Evolutionary conservation across 768 basidiomycete species (phyloP).

Genomic region (Agrocybe praecox): DNA sequence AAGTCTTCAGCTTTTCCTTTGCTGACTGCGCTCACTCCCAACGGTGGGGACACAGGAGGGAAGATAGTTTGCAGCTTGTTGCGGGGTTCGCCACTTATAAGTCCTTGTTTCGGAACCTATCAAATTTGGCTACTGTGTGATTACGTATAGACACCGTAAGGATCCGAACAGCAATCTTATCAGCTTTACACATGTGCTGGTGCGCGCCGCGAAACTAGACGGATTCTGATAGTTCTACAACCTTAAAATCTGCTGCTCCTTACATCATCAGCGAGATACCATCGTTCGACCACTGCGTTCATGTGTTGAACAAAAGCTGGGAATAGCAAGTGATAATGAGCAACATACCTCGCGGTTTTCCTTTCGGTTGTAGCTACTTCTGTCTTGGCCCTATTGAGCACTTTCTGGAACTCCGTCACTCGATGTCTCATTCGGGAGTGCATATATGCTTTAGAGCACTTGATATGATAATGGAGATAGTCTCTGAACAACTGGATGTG

Average conservation of each 20-base stretch:
- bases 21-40: not conserved
- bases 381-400: constrained; percentile 94
- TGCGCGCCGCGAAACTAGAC: not conserved
- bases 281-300: constrained; percentile 57
- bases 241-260: not conserved
- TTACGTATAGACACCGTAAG: not conserved
- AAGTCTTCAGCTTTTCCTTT: not conserved
- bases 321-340: constrained; percentile 13
- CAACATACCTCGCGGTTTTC: constrained; percentile 85
- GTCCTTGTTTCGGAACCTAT: not conserved
- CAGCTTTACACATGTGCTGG: not conserved
- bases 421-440: constrained; percentile 95
- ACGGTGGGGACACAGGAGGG: not conserved
- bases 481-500: constrained; percentile 97
- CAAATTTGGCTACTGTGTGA: not conserved
- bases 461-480: constrained; percentile 99
- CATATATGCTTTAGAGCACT: constrained; percentile 99
- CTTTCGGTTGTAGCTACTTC: constrained; percentile 81
- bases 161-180: not conserved
- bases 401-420: constrained; percentile 94
- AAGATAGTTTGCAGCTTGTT: not conserved
- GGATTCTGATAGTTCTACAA: no score
- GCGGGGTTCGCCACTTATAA: not conserved
- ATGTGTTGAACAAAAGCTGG: constrained; percentile 5
- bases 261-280: constrained; percentile 44